Evolutionary conservation across 352 stramenopile genomes (phyloP).

Genomic region (Phytophthora cactorum): DNA sequence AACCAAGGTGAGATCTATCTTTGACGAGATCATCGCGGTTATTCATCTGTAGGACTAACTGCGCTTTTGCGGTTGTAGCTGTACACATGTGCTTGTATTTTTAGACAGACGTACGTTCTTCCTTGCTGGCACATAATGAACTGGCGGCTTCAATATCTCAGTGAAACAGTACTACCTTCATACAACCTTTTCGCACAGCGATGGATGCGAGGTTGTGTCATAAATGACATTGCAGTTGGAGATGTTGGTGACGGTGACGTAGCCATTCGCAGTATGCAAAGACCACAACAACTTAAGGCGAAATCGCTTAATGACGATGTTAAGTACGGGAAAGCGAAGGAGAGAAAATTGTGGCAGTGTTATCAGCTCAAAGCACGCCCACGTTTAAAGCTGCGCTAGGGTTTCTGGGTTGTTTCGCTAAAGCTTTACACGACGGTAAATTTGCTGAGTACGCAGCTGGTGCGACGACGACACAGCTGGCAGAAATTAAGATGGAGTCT

Average conservation of each 20-base stretch:
- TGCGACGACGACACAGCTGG: background rate
- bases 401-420: background rate
- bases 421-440: too few relatives aligned
- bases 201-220: background rate
- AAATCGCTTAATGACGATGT: background rate
- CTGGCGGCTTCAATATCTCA: background rate
- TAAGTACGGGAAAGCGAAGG: background rate
- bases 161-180: background rate
- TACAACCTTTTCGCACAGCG: background rate
- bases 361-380: background rate
- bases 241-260: background rate
- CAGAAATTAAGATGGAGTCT: background rate
- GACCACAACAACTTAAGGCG: background rate
- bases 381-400: background rate
- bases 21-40: too few relatives aligned
- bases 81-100: too few relatives aligned
- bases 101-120: too few relatives aligned
- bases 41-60: too few relatives aligned
- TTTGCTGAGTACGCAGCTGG: background rate
- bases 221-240: background rate
- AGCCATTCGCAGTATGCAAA: background rate
- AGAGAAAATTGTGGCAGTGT: background rate
- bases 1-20: too few relatives aligned
- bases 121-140: background rate
- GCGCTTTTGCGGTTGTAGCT: too few relatives aligned